Evolutionary conservation across 805 yeast species (phyloP), one percentile per base, ranked within the genome.

Genomic region (Metschnikowia orientalis): DNA sequence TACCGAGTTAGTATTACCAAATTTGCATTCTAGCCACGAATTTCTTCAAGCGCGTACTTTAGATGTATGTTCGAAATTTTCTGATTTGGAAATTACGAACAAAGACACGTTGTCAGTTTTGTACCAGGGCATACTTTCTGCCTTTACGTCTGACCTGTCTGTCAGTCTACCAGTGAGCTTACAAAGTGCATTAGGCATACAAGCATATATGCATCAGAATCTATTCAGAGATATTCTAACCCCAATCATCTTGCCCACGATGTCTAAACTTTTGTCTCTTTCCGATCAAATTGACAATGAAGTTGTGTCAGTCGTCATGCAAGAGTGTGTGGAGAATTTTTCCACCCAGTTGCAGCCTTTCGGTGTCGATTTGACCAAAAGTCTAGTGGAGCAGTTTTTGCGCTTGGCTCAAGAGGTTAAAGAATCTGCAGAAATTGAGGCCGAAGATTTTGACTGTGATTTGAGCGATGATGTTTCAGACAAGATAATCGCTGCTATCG

Each of bases 251-350:
- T 73, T 89, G 19, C 84, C 83, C 22, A 77, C 89, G 1, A 85
- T 92, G 86, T 85, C 87, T 42, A 79, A 74, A 44, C 64, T 92
- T 37, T 65, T 90, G 44, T 73, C 71, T 7, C 61, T 90, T 28
- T 79, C 95, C 4, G 81, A 85, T 50, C 79, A 79, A 38, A 77
- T 89, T 44, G 98, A 90, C 50, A 78, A 82, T 37, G 98, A 92
- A 52, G 75, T 88, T 2, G 72, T 92, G 18, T 77, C 95, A 14
- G 83, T 81, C 15, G 95, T 90, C 5, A 87, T 90, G 81, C 97
- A 90, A 65, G 96, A 89, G 49, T 81, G 92, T 54, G 97, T 90
- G 18, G 96, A 89, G 52, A 77, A 75, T 38, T 92, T 82, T 58
- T 73, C 95, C 4, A 84, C 80, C 44, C 94, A 90, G 57, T 68